These are phyloP conservation scores for Malus fusca DNA, from an alignment of 306 rosid genomes.

Conservation along the genomic window DNA sequence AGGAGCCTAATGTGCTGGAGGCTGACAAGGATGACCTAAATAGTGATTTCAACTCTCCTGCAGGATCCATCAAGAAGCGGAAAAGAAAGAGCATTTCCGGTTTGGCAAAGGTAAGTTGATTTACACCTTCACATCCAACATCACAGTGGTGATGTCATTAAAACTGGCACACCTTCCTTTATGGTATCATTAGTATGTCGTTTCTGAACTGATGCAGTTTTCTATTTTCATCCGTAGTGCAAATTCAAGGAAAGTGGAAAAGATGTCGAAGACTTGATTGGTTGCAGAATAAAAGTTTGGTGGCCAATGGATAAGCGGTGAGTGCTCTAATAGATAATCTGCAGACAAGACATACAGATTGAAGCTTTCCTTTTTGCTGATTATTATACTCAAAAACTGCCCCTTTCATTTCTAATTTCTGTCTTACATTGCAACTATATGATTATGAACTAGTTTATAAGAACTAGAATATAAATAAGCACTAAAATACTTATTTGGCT, in stretches of 20 bases:
- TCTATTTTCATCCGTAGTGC: conserved; percentile 35
- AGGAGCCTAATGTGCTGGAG: conserved; percentile 42
- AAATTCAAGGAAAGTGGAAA: conserved; percentile 47
- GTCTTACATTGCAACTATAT: not conserved
- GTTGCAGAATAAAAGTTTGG: conserved; percentile 97
- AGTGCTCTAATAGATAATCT: conserved; percentile 13
- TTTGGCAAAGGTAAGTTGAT: conserved; percentile 57
- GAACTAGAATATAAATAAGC: not conserved
- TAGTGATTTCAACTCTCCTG: conserved; percentile 39
- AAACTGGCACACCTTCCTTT: not conserved
- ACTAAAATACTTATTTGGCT: conserved; percentile 10
- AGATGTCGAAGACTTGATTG: conserved; percentile 73
- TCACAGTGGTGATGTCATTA: not conserved
- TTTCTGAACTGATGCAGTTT: conserved; percentile 24
- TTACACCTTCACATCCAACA: not conserved
- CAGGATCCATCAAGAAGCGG: conserved; percentile 41
- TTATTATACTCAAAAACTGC: not conserved
- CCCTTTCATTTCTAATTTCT: not conserved
- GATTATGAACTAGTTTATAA: not conserved
- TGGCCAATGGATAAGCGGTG: conserved; percentile 96
- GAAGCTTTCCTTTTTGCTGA: not conserved
- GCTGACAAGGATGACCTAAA: conserved; percentile 33
- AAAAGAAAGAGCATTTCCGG: conserved; percentile 65
- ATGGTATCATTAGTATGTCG: not conserved
- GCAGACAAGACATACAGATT: not conserved